A percentile compares a stretch with the other conserved stretches of the same genome.
These are phyloP conservation scores for Puccinellia tenuiflora DNA, from an alignment of 176 grass and related monocot species.

Conservation along the genomic window DNA sequence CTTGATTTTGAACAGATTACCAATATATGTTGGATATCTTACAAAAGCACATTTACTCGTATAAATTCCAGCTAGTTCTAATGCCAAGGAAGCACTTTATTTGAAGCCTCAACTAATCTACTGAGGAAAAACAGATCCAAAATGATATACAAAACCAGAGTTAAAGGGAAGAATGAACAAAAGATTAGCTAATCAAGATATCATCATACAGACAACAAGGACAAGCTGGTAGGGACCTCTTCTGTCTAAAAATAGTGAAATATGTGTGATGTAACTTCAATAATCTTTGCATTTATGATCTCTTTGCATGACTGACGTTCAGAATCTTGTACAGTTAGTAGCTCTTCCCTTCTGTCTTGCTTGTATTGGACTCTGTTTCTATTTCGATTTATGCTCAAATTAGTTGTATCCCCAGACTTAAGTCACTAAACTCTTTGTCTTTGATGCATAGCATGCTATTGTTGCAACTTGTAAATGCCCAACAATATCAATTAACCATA, in stretches of 20 bases:
- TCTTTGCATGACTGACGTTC: not conserved
- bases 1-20: not conserved
- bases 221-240: not conserved
- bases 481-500: not conserved
- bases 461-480: not conserved
- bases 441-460: not conserved
- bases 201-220: not conserved
- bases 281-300: not conserved
- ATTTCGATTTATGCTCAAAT: not conserved
- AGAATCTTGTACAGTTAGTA: not conserved
- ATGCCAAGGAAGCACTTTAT: not conserved
- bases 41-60: not conserved
- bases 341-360: not conserved
- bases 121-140: not conserved
- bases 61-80: not conserved
- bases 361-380: not conserved
- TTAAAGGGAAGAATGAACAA: not conserved
- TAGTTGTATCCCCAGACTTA: not conserved
- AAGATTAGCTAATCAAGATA: not conserved
- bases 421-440: not conserved
- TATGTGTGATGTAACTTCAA: not conserved
- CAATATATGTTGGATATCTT: not conserved
- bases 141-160: not conserved
- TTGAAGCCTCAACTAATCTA: not conserved
- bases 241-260: not conserved